Conservation (phyloP, 805 yeast species). For the Komagataella phaffii region DNA sequence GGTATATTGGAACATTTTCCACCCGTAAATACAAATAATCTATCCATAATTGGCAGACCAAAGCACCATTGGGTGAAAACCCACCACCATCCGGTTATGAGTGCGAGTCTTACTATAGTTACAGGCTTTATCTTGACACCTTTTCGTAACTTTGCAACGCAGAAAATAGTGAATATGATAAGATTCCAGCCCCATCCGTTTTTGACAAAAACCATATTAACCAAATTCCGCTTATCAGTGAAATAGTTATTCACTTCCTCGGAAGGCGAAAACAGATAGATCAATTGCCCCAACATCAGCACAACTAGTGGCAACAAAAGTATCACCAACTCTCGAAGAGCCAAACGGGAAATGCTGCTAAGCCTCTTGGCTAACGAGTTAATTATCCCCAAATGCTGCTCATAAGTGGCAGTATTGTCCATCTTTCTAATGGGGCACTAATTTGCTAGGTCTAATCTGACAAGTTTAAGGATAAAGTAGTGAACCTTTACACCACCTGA, state of each 20-base stretch:
- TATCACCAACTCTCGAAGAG: slow-evolving; percentile 2
- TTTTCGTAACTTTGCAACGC: neutral
- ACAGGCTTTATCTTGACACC: neutral
- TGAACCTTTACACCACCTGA: neutral
- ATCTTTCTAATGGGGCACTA: neutral
- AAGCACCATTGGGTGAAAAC: slow-evolving; percentile 80
- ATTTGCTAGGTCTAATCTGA: neutral
- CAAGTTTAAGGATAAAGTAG: neutral
- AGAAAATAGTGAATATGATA: slow-evolving; percentile 17
- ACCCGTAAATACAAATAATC: slow-evolving; percentile 67
- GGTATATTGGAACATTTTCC: slow-evolving; percentile 43
- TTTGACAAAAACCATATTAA: slow-evolving; percentile 71
- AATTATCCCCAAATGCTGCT: neutral
- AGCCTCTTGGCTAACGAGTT: neutral
- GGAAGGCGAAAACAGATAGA: slow-evolving; percentile 26
- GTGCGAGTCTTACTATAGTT: slow-evolving; percentile 27
- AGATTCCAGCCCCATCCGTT: slow-evolving; percentile 91
- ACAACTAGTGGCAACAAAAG: slow-evolving; percentile 23
- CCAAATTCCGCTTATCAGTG: slow-evolving; percentile 50
- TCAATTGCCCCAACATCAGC: slow-evolving; percentile 36
- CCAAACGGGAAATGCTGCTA: neutral
- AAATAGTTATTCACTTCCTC: slow-evolving; percentile 30
- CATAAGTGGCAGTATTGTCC: neutral
- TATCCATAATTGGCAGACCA: slow-evolving; percentile 83
- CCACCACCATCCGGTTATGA: slow-evolving; percentile 71